Percentiles rank a stretch among this genome's conserved stretches.
These are phyloP conservation scores for Zhuliangozyma parablackwelliae DNA, from an alignment of 1,139 yeast species.

Conservation along the genomic window DNA sequence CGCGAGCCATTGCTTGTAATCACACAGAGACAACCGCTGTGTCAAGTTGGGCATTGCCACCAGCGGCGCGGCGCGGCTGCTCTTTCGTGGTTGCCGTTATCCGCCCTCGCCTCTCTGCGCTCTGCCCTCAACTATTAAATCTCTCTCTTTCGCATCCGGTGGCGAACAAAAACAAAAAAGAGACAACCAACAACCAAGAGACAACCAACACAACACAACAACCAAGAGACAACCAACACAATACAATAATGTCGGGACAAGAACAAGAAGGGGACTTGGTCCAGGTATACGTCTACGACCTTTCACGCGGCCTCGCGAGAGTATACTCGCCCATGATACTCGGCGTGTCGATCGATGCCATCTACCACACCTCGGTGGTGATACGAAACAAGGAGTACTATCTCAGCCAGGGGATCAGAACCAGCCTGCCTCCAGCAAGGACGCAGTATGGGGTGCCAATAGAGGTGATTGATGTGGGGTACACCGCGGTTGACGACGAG, in stretches of 20 bases:
- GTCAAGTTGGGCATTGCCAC: no score
- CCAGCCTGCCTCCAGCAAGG: constrained; percentile 38
- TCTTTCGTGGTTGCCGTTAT: no score
- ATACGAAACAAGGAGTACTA: constrained; percentile 52
- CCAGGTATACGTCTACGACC: constrained; percentile 61
- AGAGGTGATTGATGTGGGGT: constrained; percentile 52
- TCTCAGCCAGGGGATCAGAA: constrained; percentile 58
- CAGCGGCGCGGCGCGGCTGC: no score
- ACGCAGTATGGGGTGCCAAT: constrained; percentile 60
- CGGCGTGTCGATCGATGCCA: constrained; percentile 52
- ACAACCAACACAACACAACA: no score
- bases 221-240: no score
- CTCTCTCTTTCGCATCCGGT: no score
- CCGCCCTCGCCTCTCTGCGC: no score
- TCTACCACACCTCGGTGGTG: constrained; percentile 66
- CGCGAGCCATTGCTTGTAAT: no score
- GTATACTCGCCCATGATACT: constrained; percentile 40
- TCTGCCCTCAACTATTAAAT: no score
- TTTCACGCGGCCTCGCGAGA: constrained; percentile 47
- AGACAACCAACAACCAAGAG: no score
- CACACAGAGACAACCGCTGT: no score
- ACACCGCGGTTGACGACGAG: constrained; percentile 48
- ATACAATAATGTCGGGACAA: background rate
- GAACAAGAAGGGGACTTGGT: constrained; percentile 5
- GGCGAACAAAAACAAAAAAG: no score